Conservation (phyloP, 805 yeast species). For the Kodamaea sagamina region DNA sequence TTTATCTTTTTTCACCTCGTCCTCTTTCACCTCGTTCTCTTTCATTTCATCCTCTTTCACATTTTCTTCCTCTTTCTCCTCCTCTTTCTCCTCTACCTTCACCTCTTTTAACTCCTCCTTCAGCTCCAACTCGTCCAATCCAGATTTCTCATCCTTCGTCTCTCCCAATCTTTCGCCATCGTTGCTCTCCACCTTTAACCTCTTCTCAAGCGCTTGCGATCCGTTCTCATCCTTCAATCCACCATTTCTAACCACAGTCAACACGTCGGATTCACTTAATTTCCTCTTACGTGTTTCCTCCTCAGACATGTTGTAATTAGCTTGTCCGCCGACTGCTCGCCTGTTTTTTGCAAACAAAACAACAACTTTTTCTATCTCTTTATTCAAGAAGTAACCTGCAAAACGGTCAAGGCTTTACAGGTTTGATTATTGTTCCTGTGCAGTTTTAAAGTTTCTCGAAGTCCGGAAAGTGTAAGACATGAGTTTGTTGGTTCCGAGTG, state of each 20-base stretch:
- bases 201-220: too few relatives aligned
- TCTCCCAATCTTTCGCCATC: too few relatives aligned
- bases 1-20: neutral
- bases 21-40: neutral
- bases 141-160: too few relatives aligned
- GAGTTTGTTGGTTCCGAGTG: slow-evolving; percentile 34
- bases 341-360: slow-evolving; percentile 8
- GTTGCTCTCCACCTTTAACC: too few relatives aligned
- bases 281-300: slow-evolving; percentile 10
- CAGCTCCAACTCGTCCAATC: too few relatives aligned
- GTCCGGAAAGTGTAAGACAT: slow-evolving; percentile 11
- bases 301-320: slow-evolving; percentile 4
- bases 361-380: slow-evolving; percentile 1
- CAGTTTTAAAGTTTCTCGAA: neutral
- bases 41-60: neutral
- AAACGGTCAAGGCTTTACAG: neutral
- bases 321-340: slow-evolving; percentile 5
- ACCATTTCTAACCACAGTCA: neutral
- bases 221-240: neutral
- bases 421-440: neutral
- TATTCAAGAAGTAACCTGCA: slow-evolving; percentile 12
- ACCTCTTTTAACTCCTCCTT: too few relatives aligned
- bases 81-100: neutral
- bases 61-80: neutral
- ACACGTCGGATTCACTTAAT: neutral